Base-by-base conservation (phyloP, 495 filamentous ascomycete genomes). In the Aspergillus mulundensis region DNA sequence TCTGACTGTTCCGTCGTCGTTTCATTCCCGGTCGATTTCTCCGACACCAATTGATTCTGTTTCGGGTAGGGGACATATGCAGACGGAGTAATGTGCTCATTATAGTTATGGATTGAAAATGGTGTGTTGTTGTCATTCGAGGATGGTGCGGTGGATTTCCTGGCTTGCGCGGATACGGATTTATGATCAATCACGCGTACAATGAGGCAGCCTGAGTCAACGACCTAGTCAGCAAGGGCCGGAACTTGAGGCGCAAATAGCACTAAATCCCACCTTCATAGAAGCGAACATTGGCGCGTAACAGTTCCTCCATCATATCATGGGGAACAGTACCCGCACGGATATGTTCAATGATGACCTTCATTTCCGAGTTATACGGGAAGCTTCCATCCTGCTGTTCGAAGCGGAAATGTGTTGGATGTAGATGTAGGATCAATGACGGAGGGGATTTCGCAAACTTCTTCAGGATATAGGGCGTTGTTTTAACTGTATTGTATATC, bases 371-470 rank as follows among this genome's bases (percentile, higher is more conserved):
- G 58, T 87, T 88, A 68, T 97, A 97, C 1, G 81, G 76, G 60
- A 96, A 96, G 66, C 86, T 89, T 58, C 92, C 91, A 69, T 97
- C 90, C 72, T 96, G 92, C 57, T 91, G 84, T 60, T 97, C 94
- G 69, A 99, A 95, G 46, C 90, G 87, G 66, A 95, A 97, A 71
- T 96, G 84, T 5, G 79, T 87, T 3, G 84, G 81, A 65, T 96
- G 85, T 1, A 99, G 74, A 70, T 97, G 91, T 34, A 99, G 71
- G 40, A 91, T 84, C 8, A 97, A 75, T 11, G 91, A 96, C 0
- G 95, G 93, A 12, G 82, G 82, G 10, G 75, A 75, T 61, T 86
- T 91, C 5, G 78, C 72, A 69, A 85, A 95, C 74, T 93, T 96
- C 62, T 81, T 84, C 2, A 98, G 81, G 44, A 98, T 90, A 63